These are phyloP conservation scores for Lentinula guzmanii DNA, from an alignment of 768 basidiomycete genomes.

Conservation along the genomic window DNA sequence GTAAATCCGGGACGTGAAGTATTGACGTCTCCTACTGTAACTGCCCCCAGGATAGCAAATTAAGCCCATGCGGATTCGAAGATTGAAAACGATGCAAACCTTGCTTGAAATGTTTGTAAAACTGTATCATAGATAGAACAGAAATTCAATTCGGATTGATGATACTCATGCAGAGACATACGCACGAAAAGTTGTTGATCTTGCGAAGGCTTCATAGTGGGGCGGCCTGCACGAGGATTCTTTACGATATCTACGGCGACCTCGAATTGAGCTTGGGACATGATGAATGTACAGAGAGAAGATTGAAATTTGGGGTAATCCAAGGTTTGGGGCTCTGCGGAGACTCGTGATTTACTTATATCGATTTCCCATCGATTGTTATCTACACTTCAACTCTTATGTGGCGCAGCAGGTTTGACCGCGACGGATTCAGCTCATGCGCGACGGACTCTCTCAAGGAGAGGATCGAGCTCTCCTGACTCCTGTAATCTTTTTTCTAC, in stretches of 20 bases:
- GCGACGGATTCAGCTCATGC: too few species aligned
- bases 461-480: too few species aligned
- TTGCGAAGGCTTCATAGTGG: constrained; percentile 57
- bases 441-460: too few species aligned
- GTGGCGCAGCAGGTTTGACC: too few species aligned
- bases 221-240: constrained; percentile 71
- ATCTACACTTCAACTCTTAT: too few species aligned
- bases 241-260: constrained; percentile 67
- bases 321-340: background rate
- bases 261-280: constrained; percentile 71
- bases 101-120: constrained; percentile 94
- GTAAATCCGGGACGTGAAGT: constrained; percentile 64
- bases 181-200: constrained; percentile 79
- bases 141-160: constrained; percentile 4
- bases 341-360: background rate
- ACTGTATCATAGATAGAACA: constrained; percentile 40
- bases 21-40: constrained; percentile 68
- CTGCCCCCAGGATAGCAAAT: constrained; percentile 27
- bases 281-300: constrained; percentile 25
- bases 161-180: constrained; percentile 6
- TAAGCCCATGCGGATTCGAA: background rate
- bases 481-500: too few species aligned
- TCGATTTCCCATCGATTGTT: background rate
- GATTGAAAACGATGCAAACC: constrained; percentile 34
- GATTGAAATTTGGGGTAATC: background rate